Percentiles rank a stretch among this genome's conserved stretches.
Conservation (phyloP, 441 rosid species). For the Pelargonium australe region DNA sequence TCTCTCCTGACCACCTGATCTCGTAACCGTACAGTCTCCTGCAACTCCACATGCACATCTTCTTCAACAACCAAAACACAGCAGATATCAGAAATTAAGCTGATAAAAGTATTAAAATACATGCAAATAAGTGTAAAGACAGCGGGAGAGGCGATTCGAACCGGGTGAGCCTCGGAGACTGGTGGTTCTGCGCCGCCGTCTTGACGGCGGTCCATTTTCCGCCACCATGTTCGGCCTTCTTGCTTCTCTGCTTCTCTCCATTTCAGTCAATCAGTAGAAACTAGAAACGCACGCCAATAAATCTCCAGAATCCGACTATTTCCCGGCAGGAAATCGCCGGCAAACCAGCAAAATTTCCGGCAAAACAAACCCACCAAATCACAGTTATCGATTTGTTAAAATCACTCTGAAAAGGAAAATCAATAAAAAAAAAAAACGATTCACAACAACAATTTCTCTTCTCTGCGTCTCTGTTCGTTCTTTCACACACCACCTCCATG, state of each 20-base stretch:
- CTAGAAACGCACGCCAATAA: neutral
- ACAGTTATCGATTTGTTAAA: neutral
- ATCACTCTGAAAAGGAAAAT: neutral
- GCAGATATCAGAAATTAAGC: neutral
- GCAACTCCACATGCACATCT: slow-evolving; percentile 10
- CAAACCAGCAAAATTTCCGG: neutral
- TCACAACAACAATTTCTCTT: neutral
- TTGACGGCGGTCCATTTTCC: slow-evolving; percentile 19
- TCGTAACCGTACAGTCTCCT: slow-evolving; percentile 20
- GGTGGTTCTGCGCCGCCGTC: slow-evolving; percentile 26
- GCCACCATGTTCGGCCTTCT: slow-evolving; percentile 18
- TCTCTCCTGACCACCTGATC: slow-evolving; percentile 29
- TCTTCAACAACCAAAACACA: slow-evolving; percentile 10
- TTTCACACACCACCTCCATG: neutral
- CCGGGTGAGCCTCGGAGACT: slow-evolving; percentile 24
- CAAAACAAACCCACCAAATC: neutral
- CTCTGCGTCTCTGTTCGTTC: neutral
- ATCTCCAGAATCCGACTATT: neutral
- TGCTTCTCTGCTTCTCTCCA: neutral
- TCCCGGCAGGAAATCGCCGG: neutral
- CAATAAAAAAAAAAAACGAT: neutral
- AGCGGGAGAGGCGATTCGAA: neutral
- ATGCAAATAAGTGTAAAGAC: neutral
- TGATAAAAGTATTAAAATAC: neutral
- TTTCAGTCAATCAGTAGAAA: slow-evolving; percentile 6